Base-by-base conservation (phyloP, 345 rosid species). In the Noccaea bulbosa region DNA sequence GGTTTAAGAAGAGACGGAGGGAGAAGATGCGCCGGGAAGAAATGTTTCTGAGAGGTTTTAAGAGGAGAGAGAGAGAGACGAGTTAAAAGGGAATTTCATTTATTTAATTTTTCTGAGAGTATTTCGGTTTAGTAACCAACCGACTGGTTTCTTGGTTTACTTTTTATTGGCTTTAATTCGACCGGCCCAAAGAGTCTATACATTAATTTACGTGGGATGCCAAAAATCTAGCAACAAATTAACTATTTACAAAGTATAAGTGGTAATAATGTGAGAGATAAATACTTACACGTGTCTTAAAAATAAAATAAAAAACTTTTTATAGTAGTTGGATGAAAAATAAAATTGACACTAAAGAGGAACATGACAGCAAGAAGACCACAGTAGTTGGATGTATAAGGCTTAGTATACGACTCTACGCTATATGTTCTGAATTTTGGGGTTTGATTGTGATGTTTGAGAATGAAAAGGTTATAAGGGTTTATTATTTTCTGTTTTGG, bases 341-440 rank as follows among this genome's bases (percentile, higher is more conserved):
- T 20, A 20, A 20, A 20, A 20, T 20, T 20, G 22, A 20, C 1
- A 20, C 22, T 20, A 20, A 20, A 20, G 22, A 20, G 22, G 22
- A 20, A 1, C 68, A 85, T 11, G 87, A 86, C 69, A 38, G 47
- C 76, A 79, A 82, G 79, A 79, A 68, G 81, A 80, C 79, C 40
- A 87, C 83, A 1, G 67, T 84, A 0, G 91, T 77, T 93, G 88
- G 90, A 89, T 87, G 97, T 71, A 84, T 85, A 34, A 86, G 83
- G 62, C 94, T 91, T 17, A 87, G 96, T 70, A 97, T 91, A 76
- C n/a, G 83, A 32, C 17, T 61, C 47, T 37, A 3, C 12, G 4
- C 17, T 22, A 2, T n/a, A 30, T 7, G 10, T 55, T 16, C 11
- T 55, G 6, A 38, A 5, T 33, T 67, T 52, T 63, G 15, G 3